Conservation (phyloP, 441 rosid species). For the Viola pubescens region DNA sequence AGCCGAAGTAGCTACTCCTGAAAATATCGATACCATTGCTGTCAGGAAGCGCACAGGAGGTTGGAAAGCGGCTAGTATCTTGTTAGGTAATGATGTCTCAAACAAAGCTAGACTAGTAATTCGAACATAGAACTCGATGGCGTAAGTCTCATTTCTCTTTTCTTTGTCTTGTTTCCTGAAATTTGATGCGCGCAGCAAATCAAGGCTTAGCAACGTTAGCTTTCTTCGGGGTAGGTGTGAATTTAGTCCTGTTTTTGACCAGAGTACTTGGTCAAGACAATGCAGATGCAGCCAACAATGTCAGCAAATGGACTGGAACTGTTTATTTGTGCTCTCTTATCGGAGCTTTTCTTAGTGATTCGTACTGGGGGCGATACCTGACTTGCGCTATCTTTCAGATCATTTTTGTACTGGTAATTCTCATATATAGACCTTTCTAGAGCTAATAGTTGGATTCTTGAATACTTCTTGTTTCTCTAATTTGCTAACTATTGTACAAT, state of each 20-base stretch:
- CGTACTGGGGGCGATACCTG: slow-evolving; percentile 94
- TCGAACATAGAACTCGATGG: too few relatives aligned
- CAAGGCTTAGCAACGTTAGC: slow-evolving; percentile 95
- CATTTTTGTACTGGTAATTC: slow-evolving; percentile 73
- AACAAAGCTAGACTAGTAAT: too few relatives aligned
- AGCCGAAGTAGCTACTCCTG: too few relatives aligned
- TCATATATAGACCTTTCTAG: too few relatives aligned
- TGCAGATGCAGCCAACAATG: slow-evolving; percentile 91
- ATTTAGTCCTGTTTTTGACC: slow-evolving; percentile 78
- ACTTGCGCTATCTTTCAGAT: slow-evolving; percentile 90
- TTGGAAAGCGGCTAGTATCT: too few relatives aligned
- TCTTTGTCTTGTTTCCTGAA: too few relatives aligned
- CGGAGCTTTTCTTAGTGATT: slow-evolving; percentile 93
- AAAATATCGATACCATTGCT: too few relatives aligned
- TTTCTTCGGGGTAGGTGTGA: slow-evolving; percentile 98
- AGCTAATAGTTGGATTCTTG: too few relatives aligned
- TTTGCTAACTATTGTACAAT: neutral
- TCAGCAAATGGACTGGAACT: slow-evolving; percentile 99
- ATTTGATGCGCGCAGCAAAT: slow-evolving; percentile 43
- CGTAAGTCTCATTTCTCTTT: too few relatives aligned
- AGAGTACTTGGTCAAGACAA: slow-evolving; percentile 80
- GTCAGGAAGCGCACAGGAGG: too few relatives aligned
- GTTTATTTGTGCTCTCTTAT: slow-evolving; percentile 88
- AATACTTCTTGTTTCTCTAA: neutral
- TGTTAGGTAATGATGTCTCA: too few relatives aligned